Conservation (phyloP, 192 early-diverging fungal genomes). For the Podila epigama region DNA sequence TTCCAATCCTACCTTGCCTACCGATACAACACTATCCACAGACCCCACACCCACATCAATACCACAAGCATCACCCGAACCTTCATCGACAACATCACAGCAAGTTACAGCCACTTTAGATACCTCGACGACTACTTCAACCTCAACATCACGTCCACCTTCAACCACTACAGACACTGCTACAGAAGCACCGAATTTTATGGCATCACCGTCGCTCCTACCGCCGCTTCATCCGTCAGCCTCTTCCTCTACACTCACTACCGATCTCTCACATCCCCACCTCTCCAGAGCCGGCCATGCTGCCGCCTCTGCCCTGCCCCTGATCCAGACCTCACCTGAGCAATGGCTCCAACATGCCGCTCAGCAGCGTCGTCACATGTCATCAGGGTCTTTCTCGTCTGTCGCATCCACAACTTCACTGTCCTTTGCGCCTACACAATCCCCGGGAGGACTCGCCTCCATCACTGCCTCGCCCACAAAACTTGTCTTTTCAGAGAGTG, state of each 20-base stretch:
- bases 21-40: slow-evolving; percentile 3
- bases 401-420: slow-evolving; percentile 1
- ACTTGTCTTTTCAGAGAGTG: slow-evolving; percentile 29
- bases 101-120: too few species aligned
- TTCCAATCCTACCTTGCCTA: background rate
- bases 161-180: too few species aligned
- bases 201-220: background rate
- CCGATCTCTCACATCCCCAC: background rate
- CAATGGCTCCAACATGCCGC: slow-evolving; percentile 41
- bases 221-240: background rate
- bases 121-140: too few species aligned
- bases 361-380: slow-evolving; percentile 34
- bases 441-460: too few species aligned
- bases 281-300: background rate
- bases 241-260: background rate
- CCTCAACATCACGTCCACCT: background rate
- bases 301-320: slow-evolving; percentile 1
- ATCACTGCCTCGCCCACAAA: slow-evolving; percentile 6
- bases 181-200: background rate
- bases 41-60: too few species aligned
- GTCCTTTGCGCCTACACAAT: too few species aligned
- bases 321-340: slow-evolving; percentile 36
- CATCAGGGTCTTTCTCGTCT: slow-evolving; percentile 30
- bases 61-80: too few species aligned
- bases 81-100: too few species aligned